phyloP scores from a whole-genome alignment of 192 early-diverging fungal species.

The Nowakowskiella sp. region DNA sequence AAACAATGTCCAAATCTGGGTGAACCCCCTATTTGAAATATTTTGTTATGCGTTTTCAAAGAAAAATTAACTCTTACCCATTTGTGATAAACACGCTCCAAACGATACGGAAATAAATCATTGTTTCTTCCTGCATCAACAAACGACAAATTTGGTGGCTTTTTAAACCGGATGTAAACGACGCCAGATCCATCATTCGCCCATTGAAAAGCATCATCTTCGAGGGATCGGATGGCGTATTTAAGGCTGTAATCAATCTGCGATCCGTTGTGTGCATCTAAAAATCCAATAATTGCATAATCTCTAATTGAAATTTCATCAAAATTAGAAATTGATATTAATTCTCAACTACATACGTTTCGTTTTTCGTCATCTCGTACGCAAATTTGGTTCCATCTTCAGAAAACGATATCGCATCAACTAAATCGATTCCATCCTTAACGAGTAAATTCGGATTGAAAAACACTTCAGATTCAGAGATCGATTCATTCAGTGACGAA shows the following conservation, averaged over 20 bases:
- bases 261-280: slow-evolving; percentile 5
- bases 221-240: background rate
- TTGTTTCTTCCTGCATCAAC: slow-evolving; percentile 11
- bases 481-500: background rate
- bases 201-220: background rate
- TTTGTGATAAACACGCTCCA: too few relatives aligned
- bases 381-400: slow-evolving; percentile 12
- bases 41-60: too few relatives aligned
- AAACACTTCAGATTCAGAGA: slow-evolving; percentile 6
- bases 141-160: background rate
- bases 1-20: too few relatives aligned
- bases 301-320: too few relatives aligned
- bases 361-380: slow-evolving; percentile 16
- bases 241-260: slow-evolving; percentile 3
- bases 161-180: background rate
- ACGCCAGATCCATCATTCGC: background rate
- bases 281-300: slow-evolving; percentile 9
- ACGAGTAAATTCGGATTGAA: slow-evolving; percentile 13
- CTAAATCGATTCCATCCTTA: slow-evolving; percentile 18
- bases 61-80: too few relatives aligned
- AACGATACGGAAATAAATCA: slow-evolving; percentile 5
- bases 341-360: too few relatives aligned
- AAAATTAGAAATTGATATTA: too few relatives aligned
- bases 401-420: slow-evolving; percentile 7
- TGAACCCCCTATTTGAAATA: too few relatives aligned